These are phyloP conservation scores for Neoarthrinium moseri DNA, from an alignment of 2,329 filamentous ascomycete species.

Conservation along the genomic window DNA sequence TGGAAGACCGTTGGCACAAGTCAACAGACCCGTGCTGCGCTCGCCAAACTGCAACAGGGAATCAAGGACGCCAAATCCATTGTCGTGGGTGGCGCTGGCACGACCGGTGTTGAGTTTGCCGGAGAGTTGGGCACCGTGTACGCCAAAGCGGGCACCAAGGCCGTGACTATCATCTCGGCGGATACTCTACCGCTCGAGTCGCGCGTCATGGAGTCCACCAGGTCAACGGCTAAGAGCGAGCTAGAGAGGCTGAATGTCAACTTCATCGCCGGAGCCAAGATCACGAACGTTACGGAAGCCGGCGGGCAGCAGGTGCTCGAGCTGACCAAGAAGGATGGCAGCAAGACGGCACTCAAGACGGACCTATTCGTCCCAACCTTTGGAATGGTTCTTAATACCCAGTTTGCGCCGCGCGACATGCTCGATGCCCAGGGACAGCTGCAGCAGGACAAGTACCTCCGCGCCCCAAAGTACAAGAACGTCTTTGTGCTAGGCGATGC, in stretches of 20 bases:
- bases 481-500: conserved; percentile 46
- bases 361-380: conserved; percentile 48
- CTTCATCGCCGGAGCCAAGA: conserved; percentile 36
- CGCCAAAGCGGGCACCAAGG: conserved; percentile 39
- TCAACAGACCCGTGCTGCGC: conserved; percentile 36
- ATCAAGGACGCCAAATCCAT: conserved; percentile 45
- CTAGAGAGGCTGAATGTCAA: conserved; percentile 44
- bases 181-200: conserved; percentile 36
- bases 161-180: conserved; percentile 42
- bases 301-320: conserved; percentile 25
- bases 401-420: conserved; percentile 37
- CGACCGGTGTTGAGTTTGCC: conserved; percentile 49
- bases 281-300: conserved; percentile 20
- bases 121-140: conserved; percentile 52
- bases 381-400: conserved; percentile 43
- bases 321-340: conserved; percentile 31
- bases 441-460: conserved; percentile 35
- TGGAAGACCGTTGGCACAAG: conserved; percentile 47
- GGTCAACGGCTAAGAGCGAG: conserved; percentile 34
- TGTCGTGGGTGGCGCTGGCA: conserved; percentile 50
- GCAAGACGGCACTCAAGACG: conserved; percentile 34
- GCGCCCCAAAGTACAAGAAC: conserved; percentile 32
- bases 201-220: conserved; percentile 32
- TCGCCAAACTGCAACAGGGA: conserved; percentile 33
- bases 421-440: conserved; percentile 33